These are phyloP conservation scores for Phycomyces blakesleeanus DNA, from an alignment of 192 early-diverging fungal genomes.

Conservation along the genomic window DNA sequence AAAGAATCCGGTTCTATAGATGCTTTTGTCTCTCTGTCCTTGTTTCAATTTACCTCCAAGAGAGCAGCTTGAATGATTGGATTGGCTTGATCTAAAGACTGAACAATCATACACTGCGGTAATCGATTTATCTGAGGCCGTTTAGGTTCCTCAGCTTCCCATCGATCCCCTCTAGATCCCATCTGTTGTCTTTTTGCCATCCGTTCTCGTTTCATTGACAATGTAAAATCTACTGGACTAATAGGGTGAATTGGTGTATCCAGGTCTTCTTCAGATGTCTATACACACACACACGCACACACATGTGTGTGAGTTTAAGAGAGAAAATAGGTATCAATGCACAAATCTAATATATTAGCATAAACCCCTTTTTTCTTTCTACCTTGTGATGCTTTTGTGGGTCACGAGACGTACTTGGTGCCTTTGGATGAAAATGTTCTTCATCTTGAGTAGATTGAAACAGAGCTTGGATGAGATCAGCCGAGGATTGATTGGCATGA, in stretches of 20 bases:
- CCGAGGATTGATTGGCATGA: constrained; percentile 30
- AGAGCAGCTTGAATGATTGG: constrained; percentile 23
- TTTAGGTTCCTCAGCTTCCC: neutral
- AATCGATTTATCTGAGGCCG: constrained; percentile 8
- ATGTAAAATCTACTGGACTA: constrained; percentile 33
- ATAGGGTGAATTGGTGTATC: constrained; percentile 3
- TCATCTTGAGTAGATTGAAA: constrained; percentile 15
- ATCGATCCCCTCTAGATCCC: neutral
- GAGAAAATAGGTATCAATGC: too few relatives aligned
- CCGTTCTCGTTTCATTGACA: constrained; percentile 10
- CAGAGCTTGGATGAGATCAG: constrained; percentile 27
- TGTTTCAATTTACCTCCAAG: constrained; percentile 28
- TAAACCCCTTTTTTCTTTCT: neutral
- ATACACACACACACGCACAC: too few relatives aligned
- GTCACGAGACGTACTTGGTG: constrained; percentile 1
- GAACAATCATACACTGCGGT: constrained; percentile 18
- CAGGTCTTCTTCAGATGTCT: neutral
- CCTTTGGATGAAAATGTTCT: neutral
- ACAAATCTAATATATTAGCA: constrained; percentile 1
- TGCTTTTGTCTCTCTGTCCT: neutral
- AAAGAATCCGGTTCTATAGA: too few relatives aligned
- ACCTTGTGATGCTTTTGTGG: constrained; percentile 5
- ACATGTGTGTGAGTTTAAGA: too few relatives aligned
- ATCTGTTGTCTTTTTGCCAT: neutral
- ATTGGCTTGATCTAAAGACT: constrained; percentile 18